phyloP scores from a whole-genome alignment of 371 early-diverging fungal genomes.

The Mortierella sp. region DNA sequence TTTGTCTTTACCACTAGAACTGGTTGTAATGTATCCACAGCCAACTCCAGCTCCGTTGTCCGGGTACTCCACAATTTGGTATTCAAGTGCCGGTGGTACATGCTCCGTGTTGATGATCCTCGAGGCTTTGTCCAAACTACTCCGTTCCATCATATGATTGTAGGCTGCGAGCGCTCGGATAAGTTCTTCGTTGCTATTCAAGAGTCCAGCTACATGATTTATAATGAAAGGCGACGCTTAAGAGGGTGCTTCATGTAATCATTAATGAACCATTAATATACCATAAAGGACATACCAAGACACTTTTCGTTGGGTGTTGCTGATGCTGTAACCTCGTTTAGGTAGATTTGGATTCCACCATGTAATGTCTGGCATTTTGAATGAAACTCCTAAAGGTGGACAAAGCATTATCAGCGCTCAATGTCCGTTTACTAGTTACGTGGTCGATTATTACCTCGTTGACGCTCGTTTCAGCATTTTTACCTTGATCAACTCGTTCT shows the following conservation, averaged over 20 bases:
- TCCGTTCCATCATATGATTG: slow-evolving; percentile 34
- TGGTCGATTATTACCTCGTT: neutral
- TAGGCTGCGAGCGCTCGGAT: slow-evolving; percentile 24
- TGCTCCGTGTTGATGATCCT: neutral
- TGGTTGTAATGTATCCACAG: neutral
- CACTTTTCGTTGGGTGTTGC: slow-evolving; percentile 22
- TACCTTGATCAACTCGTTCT: slow-evolving; percentile 49
- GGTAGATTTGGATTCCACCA: slow-evolving; percentile 26
- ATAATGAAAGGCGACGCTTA: neutral
- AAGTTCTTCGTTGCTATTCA: slow-evolving; percentile 44
- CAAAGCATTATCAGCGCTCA: neutral
- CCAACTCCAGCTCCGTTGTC: neutral
- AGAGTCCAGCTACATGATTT: slow-evolving; percentile 20
- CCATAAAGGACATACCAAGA: slow-evolving; percentile 26
- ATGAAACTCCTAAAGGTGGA: slow-evolving; percentile 35
- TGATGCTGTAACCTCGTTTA: slow-evolving; percentile 24
- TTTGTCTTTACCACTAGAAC: neutral
- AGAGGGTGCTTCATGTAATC: neutral
- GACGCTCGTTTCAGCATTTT: neutral
- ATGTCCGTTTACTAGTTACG: neutral
- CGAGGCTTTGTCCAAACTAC: neutral
- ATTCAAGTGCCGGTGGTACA: neutral
- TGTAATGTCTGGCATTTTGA: slow-evolving; percentile 31
- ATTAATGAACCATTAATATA: neutral
- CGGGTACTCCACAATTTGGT: neutral